Percentiles rank a stretch among this genome's conserved stretches.
These are phyloP conservation scores for Leccinum fallax DNA, from an alignment of 1,284 basidiomycete genomes.

Conservation along the genomic window DNA sequence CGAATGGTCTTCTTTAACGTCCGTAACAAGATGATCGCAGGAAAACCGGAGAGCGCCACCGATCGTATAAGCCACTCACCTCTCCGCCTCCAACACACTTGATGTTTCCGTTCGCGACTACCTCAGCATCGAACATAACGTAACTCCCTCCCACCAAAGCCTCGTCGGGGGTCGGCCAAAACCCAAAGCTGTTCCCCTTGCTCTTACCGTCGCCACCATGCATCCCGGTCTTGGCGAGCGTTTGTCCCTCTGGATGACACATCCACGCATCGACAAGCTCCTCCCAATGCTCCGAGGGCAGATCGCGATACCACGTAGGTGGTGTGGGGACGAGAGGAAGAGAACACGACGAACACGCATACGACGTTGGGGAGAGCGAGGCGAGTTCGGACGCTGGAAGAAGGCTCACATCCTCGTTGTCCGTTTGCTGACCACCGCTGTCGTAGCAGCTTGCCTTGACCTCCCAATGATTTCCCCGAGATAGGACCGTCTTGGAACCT, in stretches of 20 bases:
- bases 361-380: conserved; percentile 55
- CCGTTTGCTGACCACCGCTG: conserved; percentile 25
- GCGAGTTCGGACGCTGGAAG: conserved; percentile 72
- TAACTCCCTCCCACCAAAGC: conserved; percentile 88
- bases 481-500: conserved; percentile 62
- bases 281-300: conserved; percentile 96
- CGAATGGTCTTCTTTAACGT: conserved; percentile 48
- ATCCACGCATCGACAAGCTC: conserved; percentile 98
- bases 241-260: conserved; percentile 88
- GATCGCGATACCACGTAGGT: conserved; percentile 67
- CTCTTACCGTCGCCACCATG: conserved; percentile 25
- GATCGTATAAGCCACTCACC: conserved; percentile 50
- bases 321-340: conserved; percentile 65
- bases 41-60: conserved; percentile 15
- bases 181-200: conserved; percentile 44
- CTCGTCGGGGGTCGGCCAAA: conserved; percentile 75
- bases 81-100: conserved; percentile 46
- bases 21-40: conserved; percentile 41
- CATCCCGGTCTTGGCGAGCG: conserved; percentile 62
- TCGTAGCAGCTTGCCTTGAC: conserved; percentile 55
- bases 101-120: conserved; percentile 58
- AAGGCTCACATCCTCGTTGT: conserved; percentile 36
- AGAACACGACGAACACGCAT: conserved; percentile 75
- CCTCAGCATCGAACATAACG: conserved; percentile 70
- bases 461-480: conserved; percentile 64